These are phyloP conservation scores for Teunomyces pallodes DNA, from an alignment of 805 yeast genomes.

Conservation along the genomic window DNA sequence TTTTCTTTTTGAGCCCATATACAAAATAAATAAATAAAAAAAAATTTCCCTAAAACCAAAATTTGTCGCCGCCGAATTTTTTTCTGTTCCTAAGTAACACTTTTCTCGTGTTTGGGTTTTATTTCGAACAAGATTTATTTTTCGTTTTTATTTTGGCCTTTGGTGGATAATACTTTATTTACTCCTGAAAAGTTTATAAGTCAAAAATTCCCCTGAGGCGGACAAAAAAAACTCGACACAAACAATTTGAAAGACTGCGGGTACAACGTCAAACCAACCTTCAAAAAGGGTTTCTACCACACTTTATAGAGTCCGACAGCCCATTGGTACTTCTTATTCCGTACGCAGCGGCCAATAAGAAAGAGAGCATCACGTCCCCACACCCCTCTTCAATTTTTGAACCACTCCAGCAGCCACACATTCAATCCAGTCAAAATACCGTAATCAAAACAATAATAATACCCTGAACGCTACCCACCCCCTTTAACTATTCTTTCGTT, in stretches of 20 bases:
- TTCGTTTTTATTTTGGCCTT: not conserved
- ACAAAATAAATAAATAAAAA: not conserved
- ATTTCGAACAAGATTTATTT: conserved; percentile 1
- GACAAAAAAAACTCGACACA: not conserved
- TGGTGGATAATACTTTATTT: conserved; percentile 1
- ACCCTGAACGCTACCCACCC: not conserved
- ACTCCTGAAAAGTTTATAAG: conserved; percentile 4
- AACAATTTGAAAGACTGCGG: not conserved
- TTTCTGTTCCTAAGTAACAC: not conserved
- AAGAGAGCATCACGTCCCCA: too few relatives aligned
- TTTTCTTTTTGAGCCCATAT: too few relatives aligned
- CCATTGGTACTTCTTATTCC: not conserved
- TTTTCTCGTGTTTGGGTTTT: conserved; percentile 1
- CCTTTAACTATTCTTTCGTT: not conserved
- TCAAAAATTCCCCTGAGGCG: conserved; percentile 3
- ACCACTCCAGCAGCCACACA: not conserved
- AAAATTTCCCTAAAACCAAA: not conserved
- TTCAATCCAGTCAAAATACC: not conserved
- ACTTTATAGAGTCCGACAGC: not conserved
- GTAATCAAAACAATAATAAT: not conserved
- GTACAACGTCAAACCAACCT: not conserved
- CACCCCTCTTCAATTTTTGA: not conserved
- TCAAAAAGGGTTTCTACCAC: not conserved
- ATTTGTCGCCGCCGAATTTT: not conserved
- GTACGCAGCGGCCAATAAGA: too few relatives aligned